These are phyloP conservation scores for Fusarium sp. DNA, from an alignment of 2,329 filamentous ascomycete genomes.

Conservation along the genomic window DNA sequence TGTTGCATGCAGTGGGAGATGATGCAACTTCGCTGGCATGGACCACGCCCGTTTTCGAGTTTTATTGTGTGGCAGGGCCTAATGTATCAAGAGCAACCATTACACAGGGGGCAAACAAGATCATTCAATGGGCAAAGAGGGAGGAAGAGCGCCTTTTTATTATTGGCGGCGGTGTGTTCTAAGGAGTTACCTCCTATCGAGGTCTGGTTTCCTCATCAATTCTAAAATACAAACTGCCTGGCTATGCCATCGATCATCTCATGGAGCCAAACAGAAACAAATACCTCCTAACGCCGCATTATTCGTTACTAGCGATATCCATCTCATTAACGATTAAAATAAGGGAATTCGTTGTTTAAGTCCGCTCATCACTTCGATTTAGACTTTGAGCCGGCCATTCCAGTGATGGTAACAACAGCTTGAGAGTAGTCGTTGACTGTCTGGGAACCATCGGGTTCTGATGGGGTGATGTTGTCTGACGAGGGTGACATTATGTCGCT, in stretches of 20 bases:
- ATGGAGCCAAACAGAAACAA: slow-evolving; percentile 28
- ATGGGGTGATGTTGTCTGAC: slow-evolving; percentile 29
- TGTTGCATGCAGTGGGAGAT: slow-evolving; percentile 82
- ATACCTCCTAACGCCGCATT: slow-evolving; percentile 44
- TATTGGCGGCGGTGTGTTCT: slow-evolving; percentile 93
- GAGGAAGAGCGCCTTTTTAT: slow-evolving; percentile 97
- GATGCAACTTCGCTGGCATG: slow-evolving; percentile 86
- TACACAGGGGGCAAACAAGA: slow-evolving; percentile 86
- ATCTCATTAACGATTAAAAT: slow-evolving; percentile 22
- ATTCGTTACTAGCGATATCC: slow-evolving; percentile 38
- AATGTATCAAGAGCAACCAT: slow-evolving; percentile 73
- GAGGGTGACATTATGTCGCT: slow-evolving; percentile 35
- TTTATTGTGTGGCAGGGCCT: slow-evolving; percentile 93
- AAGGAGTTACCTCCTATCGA: slow-evolving; percentile 39
- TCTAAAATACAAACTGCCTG: slow-evolving; percentile 36
- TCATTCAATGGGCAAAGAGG: slow-evolving; percentile 89
- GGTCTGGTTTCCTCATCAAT: slow-evolving; percentile 32
- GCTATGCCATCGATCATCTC: slow-evolving; percentile 31
- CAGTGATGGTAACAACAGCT: slow-evolving; percentile 30
- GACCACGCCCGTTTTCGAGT: slow-evolving; percentile 90
- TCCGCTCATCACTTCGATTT: slow-evolving; percentile 21
- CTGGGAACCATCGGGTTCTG: slow-evolving; percentile 29
- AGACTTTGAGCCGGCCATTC: slow-evolving; percentile 29
- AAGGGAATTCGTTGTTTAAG: slow-evolving; percentile 4
- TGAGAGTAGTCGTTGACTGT: slow-evolving; percentile 18